These are phyloP conservation scores for Ophiosphaerella korrae DNA, from an alignment of 2,329 filamentous ascomycete species.

Conservation along the genomic window DNA sequence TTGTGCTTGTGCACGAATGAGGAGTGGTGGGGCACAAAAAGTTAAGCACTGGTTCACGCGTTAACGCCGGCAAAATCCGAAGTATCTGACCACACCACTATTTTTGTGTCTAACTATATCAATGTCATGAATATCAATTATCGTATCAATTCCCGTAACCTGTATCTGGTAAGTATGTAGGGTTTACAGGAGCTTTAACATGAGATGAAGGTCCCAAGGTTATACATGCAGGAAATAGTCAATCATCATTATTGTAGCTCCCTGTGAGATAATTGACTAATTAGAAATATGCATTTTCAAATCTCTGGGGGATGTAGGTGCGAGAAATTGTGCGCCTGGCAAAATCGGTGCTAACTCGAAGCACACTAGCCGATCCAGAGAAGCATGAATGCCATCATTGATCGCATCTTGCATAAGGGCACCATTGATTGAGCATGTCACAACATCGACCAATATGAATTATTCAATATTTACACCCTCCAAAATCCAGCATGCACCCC, in stretches of 20 bases:
- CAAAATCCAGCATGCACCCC: conserved; percentile 46
- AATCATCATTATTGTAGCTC: too few relatives aligned
- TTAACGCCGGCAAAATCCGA: too few relatives aligned
- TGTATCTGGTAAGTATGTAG: too few relatives aligned
- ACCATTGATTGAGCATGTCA: conserved; percentile 3
- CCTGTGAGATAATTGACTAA: too few relatives aligned
- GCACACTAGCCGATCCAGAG: conserved; percentile 24
- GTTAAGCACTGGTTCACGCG: neutral
- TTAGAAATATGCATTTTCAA: too few relatives aligned
- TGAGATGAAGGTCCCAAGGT: too few relatives aligned
- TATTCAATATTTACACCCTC: neutral
- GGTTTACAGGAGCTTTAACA: too few relatives aligned
- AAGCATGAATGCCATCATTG: conserved; percentile 39
- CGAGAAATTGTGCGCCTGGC: neutral
- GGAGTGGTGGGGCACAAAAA: conserved; percentile 6
- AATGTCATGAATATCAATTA: too few relatives aligned
- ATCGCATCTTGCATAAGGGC: conserved; percentile 23
- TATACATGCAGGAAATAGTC: too few relatives aligned
- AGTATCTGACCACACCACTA: too few relatives aligned
- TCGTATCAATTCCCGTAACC: too few relatives aligned
- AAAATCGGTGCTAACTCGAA: conserved; percentile 1
- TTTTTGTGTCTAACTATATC: too few relatives aligned
- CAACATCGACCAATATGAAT: conserved; percentile 10
- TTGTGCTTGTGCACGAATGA: neutral
- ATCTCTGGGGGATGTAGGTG: neutral